phyloP scores from a whole-genome alignment of 2,329 filamentous ascomycete species.

The Penicillium sumatraense region DNA sequence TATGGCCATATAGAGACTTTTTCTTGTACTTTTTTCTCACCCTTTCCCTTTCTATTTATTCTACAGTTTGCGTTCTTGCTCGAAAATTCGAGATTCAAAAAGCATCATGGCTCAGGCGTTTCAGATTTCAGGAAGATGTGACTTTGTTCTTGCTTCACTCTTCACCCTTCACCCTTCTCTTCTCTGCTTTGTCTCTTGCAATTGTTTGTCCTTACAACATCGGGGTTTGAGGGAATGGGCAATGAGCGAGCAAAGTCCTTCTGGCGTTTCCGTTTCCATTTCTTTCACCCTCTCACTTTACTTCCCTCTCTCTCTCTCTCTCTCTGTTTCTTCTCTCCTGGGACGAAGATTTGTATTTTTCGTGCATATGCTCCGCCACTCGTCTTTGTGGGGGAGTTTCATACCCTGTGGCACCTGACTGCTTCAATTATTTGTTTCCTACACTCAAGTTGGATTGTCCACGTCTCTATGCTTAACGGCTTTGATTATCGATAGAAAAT shows the following conservation, averaged over 20 bases:
- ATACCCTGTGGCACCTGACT: conserved; percentile 20
- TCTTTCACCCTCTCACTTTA: no score
- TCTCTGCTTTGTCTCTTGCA: no score
- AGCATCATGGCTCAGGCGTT: conserved; percentile 33
- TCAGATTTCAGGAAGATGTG: conserved; percentile 13
- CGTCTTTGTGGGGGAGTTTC: conserved; percentile 17
- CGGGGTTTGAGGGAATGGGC: conserved; percentile 19
- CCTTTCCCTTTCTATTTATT: no score
- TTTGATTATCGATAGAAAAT: neutral
- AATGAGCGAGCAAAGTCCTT: conserved; percentile 26
- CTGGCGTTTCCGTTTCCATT: no score
- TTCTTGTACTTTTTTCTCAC: conserved; percentile 6
- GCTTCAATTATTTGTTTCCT: no score
- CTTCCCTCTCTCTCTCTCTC: no score
- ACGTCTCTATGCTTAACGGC: conserved; percentile 10
- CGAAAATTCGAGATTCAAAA: conserved; percentile 17
- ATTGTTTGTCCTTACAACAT: conserved; percentile 11
- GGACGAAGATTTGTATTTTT: conserved; percentile 17
- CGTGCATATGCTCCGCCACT: conserved; percentile 24
- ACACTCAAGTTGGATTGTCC: conserved; percentile 8
- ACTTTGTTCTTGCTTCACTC: no score
- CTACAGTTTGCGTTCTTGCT: conserved; percentile 16
- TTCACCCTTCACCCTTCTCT: no score
- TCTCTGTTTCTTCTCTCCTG: conserved; percentile 21
- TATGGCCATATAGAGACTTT: neutral